These are phyloP conservation scores for Neckera pumila DNA, from an alignment of 225 moss, liverwort and hornwort species.

Conservation along the genomic window DNA sequence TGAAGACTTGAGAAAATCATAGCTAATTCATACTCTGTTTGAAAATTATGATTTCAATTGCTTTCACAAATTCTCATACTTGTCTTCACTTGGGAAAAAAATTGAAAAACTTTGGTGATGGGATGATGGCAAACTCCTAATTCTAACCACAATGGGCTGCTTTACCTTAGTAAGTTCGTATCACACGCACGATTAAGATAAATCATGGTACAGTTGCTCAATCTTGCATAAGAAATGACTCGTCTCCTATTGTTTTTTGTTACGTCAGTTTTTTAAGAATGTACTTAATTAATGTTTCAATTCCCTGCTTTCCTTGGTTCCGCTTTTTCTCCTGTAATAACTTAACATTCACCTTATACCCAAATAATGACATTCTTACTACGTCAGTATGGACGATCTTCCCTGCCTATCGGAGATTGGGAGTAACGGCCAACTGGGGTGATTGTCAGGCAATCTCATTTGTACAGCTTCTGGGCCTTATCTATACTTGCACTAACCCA, in stretches of 20 bases:
- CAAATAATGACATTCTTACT: background rate
- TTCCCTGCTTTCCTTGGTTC: background rate
- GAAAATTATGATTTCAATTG: no score
- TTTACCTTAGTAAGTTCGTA: background rate
- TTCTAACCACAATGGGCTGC: no score
- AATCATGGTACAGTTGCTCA: background rate
- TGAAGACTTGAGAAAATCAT: no score
- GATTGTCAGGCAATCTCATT: background rate
- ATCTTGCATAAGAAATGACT: background rate
- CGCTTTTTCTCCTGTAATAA: background rate
- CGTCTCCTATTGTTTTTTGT: background rate
- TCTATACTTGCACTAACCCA: no score
- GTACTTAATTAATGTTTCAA: background rate
- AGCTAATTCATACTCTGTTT: no score
- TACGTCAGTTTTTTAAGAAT: background rate
- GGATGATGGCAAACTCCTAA: no score
- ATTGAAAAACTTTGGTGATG: no score
- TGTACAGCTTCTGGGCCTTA: background rate
- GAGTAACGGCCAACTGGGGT: background rate
- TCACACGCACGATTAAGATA: background rate
- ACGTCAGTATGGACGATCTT: background rate
- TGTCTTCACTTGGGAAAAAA: no score
- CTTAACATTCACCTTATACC: background rate
- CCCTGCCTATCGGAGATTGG: background rate
- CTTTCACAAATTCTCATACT: no score